Base-by-base conservation (phyloP, 495 filamentous ascomycete genomes). In the Beverwykella pulmonaria region DNA sequence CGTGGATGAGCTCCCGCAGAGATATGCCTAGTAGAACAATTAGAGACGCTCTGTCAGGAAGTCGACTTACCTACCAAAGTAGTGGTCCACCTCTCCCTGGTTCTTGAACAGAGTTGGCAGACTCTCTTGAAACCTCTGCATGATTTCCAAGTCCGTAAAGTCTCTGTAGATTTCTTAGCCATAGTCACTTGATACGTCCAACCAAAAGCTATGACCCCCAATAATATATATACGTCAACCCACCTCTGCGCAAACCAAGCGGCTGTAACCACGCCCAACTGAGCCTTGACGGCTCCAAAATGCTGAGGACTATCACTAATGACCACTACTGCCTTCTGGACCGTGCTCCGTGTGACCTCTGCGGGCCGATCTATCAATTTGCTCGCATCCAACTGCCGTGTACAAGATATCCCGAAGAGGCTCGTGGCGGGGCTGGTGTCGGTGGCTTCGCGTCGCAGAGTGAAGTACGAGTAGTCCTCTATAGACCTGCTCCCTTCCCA, bases 391-490 rank as follows among this genome's bases (percentile, higher is more conserved):
- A 98, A 82, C 78, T 98, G 94, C 56, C 93, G 84, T 17, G 92
- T 96, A 75, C 94, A 98, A 12, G 93, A 90, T 70, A 98, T 98
- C 63, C 94, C 94, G 76, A 98, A 98, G 23, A 98, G 86, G 29
- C 92, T 96, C 0, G 91, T 93, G 2, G 88, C 84, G n/a, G 87
- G 82, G 9, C 74, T 72, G 5, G 76, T 77, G 39, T 78, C 74
- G 32, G 83, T 86, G 39, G 83, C 86, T 53, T 86, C 87, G 48
- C 86, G 87, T 49, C 90, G 83, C 41, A 98, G 88, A 15, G 95
- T 98, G 78, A 98, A 98, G 80, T 98, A 98, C 57, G 92, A 97
- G 81, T 97, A 98, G 76, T 98, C 94, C 76, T 98, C 94, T 25
- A 87, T 88, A 9, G 90, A 85, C 41, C 91, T 94, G 70, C 44